A percentile compares a stretch with the other conserved stretches of the same genome.
phyloP scores from a whole-genome alignment of 352 stramenopile genomes.

The Phytophthora idaei region DNA sequence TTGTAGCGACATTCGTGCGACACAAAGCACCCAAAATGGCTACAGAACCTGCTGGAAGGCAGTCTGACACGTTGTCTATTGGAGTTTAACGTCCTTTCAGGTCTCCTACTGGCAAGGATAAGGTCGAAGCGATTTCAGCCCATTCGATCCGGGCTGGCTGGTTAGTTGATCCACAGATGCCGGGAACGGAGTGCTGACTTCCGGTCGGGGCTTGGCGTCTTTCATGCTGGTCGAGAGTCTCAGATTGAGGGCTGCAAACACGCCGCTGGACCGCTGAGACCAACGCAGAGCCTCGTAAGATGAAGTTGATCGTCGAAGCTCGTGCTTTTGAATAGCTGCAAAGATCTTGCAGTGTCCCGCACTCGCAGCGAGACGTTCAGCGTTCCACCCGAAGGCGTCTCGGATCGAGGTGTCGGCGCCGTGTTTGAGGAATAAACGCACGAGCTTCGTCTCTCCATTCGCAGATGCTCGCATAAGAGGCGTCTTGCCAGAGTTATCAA shows the following conservation, averaged over 20 bases:
- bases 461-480: conserved; percentile 17
- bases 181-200: conserved; percentile 5
- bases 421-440: conserved; percentile 25
- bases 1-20: neutral
- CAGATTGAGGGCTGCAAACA: conserved; percentile 4
- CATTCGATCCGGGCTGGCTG: conserved; percentile 1
- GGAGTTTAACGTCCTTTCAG: too few relatives aligned
- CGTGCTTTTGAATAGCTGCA: conserved; percentile 7
- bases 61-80: too few relatives aligned
- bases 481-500: conserved; percentile 27
- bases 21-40: neutral
- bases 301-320: neutral
- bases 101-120: neutral
- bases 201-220: neutral
- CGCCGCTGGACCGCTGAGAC: conserved; percentile 1
- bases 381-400: conserved; percentile 24
- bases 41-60: too few relatives aligned
- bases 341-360: conserved; percentile 16
- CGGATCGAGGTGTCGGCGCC: conserved; percentile 8
- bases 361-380: conserved; percentile 16
- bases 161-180: neutral
- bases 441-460: conserved; percentile 25
- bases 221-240: conserved; percentile 1
- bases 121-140: conserved; percentile 14
- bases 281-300: neutral